A percentile compares a stretch with the other conserved stretches of the same genome.
These are phyloP conservation scores for Aspergillus sp. DNA, from an alignment of 2,329 filamentous ascomycete species.

Conservation along the genomic window DNA sequence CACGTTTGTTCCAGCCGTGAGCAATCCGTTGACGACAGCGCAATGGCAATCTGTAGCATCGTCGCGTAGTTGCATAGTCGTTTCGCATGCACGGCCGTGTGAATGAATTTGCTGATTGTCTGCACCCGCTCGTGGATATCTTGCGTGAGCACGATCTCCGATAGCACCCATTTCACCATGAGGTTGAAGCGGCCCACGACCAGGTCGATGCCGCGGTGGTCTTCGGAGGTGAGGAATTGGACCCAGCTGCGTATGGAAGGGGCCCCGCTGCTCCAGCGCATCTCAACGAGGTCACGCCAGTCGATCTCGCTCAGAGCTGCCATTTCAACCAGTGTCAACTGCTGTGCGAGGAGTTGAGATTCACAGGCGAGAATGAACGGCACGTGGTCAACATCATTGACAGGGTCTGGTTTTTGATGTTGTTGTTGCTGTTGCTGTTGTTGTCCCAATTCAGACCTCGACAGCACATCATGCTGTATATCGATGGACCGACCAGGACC, in stretches of 20 bases:
- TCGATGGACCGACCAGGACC: constrained; percentile 13
- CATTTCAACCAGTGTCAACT: constrained; percentile 58
- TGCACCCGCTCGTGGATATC: constrained; percentile 51
- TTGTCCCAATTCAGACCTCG: constrained; percentile 24
- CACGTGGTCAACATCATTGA: constrained; percentile 38
- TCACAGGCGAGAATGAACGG: constrained; percentile 58
- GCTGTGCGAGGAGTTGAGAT: constrained; percentile 53
- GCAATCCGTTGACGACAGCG: constrained; percentile 52
- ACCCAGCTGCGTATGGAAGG: constrained; percentile 52
- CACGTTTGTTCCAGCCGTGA: constrained; percentile 52
- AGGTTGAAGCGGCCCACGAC: constrained; percentile 60
- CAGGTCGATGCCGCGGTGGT: constrained; percentile 53
- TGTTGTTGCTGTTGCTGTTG: background rate
- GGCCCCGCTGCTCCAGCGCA: constrained; percentile 53
- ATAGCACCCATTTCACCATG: constrained; percentile 58
- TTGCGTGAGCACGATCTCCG: constrained; percentile 53
- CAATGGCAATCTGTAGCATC: constrained; percentile 57
- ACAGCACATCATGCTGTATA: constrained; percentile 26
- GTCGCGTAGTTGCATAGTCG: constrained; percentile 57
- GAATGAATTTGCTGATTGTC: constrained; percentile 56
- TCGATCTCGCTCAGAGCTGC: constrained; percentile 58
- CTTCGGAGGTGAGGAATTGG: constrained; percentile 49
- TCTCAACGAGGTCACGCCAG: constrained; percentile 58
- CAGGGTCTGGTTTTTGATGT: constrained; percentile 6
- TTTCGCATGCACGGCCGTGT: constrained; percentile 52